Base-by-base conservation (phyloP, 352 stramenopile genomes). In the Phytophthora gonapodyides region DNA sequence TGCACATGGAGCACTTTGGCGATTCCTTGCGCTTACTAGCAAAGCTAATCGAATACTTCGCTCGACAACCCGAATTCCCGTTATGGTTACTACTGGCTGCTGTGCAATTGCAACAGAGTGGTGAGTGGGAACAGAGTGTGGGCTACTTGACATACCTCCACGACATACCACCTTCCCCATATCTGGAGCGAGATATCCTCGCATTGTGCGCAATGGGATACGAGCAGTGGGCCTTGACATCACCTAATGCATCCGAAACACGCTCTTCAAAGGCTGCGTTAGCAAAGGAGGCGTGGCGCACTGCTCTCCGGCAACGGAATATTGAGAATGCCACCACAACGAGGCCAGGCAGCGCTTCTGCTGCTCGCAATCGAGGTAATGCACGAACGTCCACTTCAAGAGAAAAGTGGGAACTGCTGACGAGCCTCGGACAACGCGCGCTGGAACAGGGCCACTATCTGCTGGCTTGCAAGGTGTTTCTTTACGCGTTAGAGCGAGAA, bases 41-140 rank as follows among this genome's bases (percentile, higher is more conserved):
- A 0, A 73, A 68, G n/a, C 57, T 93, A 5, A 88, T 93, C 30
- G 70, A 89, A 53, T 66, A 75, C 12, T 91, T 87, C 36, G 61
- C 71, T 9, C 64, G 72, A 9, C 64, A 79, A 17, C 73, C 82
- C 9, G 49, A 66, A 1, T 81, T 89, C n/a, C 33, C 73, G 0
- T 36, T 86, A 16, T 88, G 76, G 78, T 44, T 93, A 36, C 64
- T 93, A 24, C 64, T 91, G 5, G 78, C 82, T 1, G 76, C 78
- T 9, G 67, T 85, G 0, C 76, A 88, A 58, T 69, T 91, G 17
- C 76, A 87, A 33, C 80, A 91, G 21, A 27, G 65, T n/a, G 75
- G 73, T 2, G 63, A 80, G 5, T 85, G 76, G 74, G 61, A 73
- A 9, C 69, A 89, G 41, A 91, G 82, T 55, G 66, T 83, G 11